These are phyloP conservation scores for Phytophthora melonis DNA, from an alignment of 352 stramenopile genomes.

Conservation along the genomic window DNA sequence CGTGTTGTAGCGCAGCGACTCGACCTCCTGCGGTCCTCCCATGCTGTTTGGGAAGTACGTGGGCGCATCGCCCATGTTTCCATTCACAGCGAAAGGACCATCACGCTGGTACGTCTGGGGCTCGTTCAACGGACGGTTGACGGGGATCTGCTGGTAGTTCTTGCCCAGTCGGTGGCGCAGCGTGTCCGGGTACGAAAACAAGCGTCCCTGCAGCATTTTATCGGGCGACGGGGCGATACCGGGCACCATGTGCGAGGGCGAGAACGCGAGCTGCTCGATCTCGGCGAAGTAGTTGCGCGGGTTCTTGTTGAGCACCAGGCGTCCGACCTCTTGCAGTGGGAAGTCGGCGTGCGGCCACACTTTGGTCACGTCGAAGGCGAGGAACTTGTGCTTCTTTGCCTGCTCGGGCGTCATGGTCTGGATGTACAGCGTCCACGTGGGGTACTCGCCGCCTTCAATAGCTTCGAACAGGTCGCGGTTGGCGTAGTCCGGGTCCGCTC, in stretches of 20 bases:
- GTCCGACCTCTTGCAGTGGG: constrained; percentile 80
- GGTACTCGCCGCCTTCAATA: constrained; percentile 72
- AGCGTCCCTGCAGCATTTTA: constrained; percentile 88
- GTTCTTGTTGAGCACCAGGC: constrained; percentile 88
- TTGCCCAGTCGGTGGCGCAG: constrained; percentile 88
- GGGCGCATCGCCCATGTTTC: constrained; percentile 64
- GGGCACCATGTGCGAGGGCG: constrained; percentile 88
- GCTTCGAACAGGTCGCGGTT: constrained; percentile 90
- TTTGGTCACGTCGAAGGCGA: constrained; percentile 93
- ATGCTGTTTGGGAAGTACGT: constrained; percentile 88
- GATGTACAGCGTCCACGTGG: constrained; percentile 86
- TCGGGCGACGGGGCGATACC: constrained; percentile 89
- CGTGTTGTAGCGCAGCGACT: constrained; percentile 28
- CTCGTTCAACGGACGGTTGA: constrained; percentile 84
- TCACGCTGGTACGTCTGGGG: constrained; percentile 80
- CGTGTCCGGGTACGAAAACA: constrained; percentile 93
- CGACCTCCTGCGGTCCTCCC: constrained; percentile 47
- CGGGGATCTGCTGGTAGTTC: constrained; percentile 92
- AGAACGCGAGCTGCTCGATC: constrained; percentile 92
- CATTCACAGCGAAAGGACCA: constrained; percentile 67
- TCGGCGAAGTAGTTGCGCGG: constrained; percentile 92
- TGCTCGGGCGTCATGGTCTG: constrained; percentile 89
- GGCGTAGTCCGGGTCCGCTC: constrained; percentile 81
- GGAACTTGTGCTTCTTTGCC: constrained; percentile 59
- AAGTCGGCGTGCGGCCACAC: constrained; percentile 88